phyloP scores from a whole-genome alignment of 2,329 filamentous ascomycete genomes.

The Sporothrix pallida region DNA sequence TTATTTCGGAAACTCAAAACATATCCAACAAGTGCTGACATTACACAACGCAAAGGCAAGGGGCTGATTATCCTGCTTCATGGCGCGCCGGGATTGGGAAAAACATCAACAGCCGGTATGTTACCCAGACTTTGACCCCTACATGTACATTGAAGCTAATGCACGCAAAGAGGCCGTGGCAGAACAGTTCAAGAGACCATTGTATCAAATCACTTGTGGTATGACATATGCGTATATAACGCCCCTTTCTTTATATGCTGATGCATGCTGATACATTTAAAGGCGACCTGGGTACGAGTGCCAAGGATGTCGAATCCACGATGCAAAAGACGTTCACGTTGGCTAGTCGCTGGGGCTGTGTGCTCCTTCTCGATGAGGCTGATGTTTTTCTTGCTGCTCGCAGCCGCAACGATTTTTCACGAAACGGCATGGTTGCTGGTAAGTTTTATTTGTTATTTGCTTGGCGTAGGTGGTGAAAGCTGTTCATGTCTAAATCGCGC shows the following conservation, averaged over 20 bases:
- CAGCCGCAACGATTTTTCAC: constrained; percentile 29
- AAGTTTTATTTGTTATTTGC: neutral
- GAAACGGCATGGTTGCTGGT: constrained; percentile 38
- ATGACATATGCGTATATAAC: neutral
- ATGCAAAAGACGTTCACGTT: constrained; percentile 36
- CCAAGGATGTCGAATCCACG: constrained; percentile 29
- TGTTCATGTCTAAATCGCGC: neutral
- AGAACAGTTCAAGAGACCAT: neutral
- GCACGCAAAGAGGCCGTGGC: neutral
- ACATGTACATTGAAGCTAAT: neutral
- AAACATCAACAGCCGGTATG: constrained; percentile 17
- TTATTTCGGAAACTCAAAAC: neutral
- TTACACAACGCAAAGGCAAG: neutral
- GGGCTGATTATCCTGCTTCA: constrained; percentile 15
- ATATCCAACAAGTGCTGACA: neutral
- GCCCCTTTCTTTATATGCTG: neutral
- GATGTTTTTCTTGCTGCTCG: constrained; percentile 23
- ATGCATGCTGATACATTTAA: neutral
- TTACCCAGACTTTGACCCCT: neutral
- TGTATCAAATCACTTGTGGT: constrained; percentile 22
- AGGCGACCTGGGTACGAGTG: constrained; percentile 10
- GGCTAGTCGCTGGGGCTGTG: constrained; percentile 42
- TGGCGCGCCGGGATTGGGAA: constrained; percentile 9
- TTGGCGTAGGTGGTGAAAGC: no score
- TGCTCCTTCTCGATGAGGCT: constrained; percentile 43